These are phyloP conservation scores for Mycena indigotica DNA, from an alignment of 768 basidiomycete genomes.

Conservation along the genomic window DNA sequence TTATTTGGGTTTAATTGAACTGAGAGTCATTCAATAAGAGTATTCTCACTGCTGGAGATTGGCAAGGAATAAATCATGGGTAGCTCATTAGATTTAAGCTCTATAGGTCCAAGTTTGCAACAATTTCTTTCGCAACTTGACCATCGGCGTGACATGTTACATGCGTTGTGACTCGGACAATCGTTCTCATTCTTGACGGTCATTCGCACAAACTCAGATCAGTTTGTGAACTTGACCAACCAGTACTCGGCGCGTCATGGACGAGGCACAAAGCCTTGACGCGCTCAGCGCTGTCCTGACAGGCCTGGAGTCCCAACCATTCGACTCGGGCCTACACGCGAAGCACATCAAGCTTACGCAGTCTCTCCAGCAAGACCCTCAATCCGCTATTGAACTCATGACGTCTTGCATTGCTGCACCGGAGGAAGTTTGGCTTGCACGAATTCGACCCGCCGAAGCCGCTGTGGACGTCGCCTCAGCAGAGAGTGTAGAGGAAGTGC, in stretches of 20 bases:
- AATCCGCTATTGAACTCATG: constrained; percentile 68
- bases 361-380: constrained; percentile 57
- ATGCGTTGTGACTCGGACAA: too few species aligned
- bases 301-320: constrained; percentile 58
- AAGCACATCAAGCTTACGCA: constrained; percentile 67
- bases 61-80: too few species aligned
- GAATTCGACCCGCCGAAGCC: constrained; percentile 58
- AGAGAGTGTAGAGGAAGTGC: constrained; percentile 54
- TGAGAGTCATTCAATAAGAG: too few species aligned
- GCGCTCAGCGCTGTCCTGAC: constrained; percentile 63
- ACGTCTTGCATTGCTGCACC: constrained; percentile 62
- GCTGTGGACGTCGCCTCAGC: constrained; percentile 52
- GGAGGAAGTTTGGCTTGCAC: constrained; percentile 74
- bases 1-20: too few species aligned
- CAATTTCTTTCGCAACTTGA: too few species aligned
- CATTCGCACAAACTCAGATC: too few species aligned
- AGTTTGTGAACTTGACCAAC: too few species aligned
- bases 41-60: too few species aligned
- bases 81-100: too few species aligned
- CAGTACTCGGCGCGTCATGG: constrained; percentile 42
- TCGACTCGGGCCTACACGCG: constrained; percentile 63
- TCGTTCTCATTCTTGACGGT: too few species aligned
- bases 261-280: constrained; percentile 62
- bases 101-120: too few species aligned
- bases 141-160: too few species aligned